phyloP scores from a whole-genome alignment of 2,329 filamentous ascomycete genomes.

The Calonectria montana region DNA sequence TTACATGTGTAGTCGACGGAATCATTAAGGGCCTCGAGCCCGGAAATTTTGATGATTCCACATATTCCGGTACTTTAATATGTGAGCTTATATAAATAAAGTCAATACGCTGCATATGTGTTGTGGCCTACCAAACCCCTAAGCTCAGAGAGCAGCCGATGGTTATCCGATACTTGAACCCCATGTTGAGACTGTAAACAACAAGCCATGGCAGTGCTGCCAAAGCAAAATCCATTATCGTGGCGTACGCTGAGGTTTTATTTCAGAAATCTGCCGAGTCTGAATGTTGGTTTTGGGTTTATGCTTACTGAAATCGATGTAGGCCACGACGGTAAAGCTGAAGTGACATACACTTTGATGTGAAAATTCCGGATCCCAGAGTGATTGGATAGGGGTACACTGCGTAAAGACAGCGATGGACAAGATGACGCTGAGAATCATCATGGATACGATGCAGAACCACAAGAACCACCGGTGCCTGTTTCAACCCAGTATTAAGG shows the following conservation, averaged over 20 bases:
- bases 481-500: background rate
- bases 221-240: conserved; percentile 18
- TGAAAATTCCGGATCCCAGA: conserved; percentile 16
- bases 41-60: conserved; percentile 13
- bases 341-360: conserved; percentile 17
- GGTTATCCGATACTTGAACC: conserved; percentile 18
- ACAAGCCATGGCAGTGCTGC: conserved; percentile 21
- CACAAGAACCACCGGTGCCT: conserved; percentile 25
- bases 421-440: conserved; percentile 9
- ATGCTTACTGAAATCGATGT: conserved; percentile 16
- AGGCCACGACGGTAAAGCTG: conserved; percentile 13
- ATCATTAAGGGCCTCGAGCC: conserved; percentile 12
- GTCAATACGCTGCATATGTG: no score
- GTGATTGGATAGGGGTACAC: conserved; percentile 17
- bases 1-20: conserved; percentile 14
- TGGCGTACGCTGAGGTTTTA: conserved; percentile 17
- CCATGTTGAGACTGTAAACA: conserved; percentile 17
- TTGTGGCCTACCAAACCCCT: conserved; percentile 18
- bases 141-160: conserved; percentile 20
- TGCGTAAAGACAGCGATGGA: conserved; percentile 14
- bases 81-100: background rate
- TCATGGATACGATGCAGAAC: conserved; percentile 22
- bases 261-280: background rate
- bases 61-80: conserved; percentile 10
- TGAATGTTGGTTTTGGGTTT: no score